Conservation (phyloP, 139 green algal genomes). For the Protoeuglena noctilucae region DNA sequence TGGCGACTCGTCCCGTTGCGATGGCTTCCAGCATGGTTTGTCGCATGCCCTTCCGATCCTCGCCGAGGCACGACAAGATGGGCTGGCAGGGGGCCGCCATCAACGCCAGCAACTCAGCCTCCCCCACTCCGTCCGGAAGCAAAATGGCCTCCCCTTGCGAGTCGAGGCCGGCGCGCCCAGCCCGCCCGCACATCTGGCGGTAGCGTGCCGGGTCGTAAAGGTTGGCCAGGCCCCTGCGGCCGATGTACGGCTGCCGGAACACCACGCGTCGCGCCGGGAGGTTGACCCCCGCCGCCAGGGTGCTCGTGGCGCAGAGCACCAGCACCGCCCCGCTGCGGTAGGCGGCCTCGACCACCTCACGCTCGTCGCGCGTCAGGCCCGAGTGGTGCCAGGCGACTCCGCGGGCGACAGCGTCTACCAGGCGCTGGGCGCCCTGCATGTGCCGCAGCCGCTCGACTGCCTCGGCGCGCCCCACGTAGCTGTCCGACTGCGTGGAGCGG, state of each 20-base stretch:
- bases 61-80: constrained; percentile 5
- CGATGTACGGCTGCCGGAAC: constrained; percentile 39
- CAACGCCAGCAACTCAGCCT: background rate
- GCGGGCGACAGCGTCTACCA: background rate
- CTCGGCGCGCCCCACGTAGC: no score
- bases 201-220: constrained; percentile 31
- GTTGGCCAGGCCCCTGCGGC: constrained; percentile 17
- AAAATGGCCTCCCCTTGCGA: constrained; percentile 32
- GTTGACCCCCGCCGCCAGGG: constrained; percentile 79
- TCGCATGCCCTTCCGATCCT: background rate
- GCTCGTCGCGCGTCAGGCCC: constrained; percentile 19
- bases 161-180: constrained; percentile 54
- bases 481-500: no score
- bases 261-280: constrained; percentile 74
- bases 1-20: background rate
- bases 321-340: constrained; percentile 54
- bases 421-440: no score
- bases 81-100: constrained; percentile 17
- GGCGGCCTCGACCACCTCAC: constrained; percentile 54
- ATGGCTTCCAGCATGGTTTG: background rate
- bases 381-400: constrained; percentile 73
- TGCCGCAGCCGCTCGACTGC: constrained; percentile 21
- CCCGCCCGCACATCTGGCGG: constrained; percentile 57
- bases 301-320: constrained; percentile 83
- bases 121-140: constrained; percentile 10